Evolutionary conservation across 2,329 filamentous ascomycete species (phyloP), one percentile per base, ranked within the genome.

Genomic region (Cercospora sojina): DNA sequence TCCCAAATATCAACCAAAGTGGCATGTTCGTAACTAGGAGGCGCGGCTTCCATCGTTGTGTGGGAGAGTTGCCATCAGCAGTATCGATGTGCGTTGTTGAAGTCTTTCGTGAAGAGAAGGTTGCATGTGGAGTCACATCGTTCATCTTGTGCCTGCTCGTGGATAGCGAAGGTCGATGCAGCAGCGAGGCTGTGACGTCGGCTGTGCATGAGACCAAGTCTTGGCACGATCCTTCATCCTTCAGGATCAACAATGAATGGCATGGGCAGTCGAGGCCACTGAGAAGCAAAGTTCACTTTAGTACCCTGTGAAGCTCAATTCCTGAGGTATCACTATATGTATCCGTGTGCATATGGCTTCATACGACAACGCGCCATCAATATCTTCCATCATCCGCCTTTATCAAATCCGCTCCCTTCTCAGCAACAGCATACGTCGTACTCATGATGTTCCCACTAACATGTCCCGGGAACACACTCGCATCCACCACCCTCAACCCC

Each of bases 21-120:
- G 61, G 85, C 86, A 56, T 80, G 81, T 71, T 86, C 81, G 74
- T 88, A 89, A n/a, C 85, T 86, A 4, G 87, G 87, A 31, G 85
- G 85, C 60, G 85, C 80, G 59, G 84, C 81, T 72, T 88, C 85
- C 85, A 87, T 87, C 29, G 16, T 53, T 3, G 27, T 3, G 53
- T 2, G 53, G 3, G n/a, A 20, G 8, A 5, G 25, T 16, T 20
- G 6, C 27, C 27, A 57, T 57, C 31, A 57, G 29, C n/a, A 57
- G 29, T 16, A 27, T 35, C n/a, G 4, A 8, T 35, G n/a, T 12
- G 12, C 8, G 16, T 12, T 57, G 5, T 20, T 8, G 18, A 57
- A 4, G n/a, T 12, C 31, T 35, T 18, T 7, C 4, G 53, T 20
- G 27, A 16, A 23, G 27, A 31, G 53, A 57, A 31, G 1, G 10